phyloP scores from a whole-genome alignment of 2,329 filamentous ascomycete genomes.

The Pseudovirgaria hyperparasitica region DNA sequence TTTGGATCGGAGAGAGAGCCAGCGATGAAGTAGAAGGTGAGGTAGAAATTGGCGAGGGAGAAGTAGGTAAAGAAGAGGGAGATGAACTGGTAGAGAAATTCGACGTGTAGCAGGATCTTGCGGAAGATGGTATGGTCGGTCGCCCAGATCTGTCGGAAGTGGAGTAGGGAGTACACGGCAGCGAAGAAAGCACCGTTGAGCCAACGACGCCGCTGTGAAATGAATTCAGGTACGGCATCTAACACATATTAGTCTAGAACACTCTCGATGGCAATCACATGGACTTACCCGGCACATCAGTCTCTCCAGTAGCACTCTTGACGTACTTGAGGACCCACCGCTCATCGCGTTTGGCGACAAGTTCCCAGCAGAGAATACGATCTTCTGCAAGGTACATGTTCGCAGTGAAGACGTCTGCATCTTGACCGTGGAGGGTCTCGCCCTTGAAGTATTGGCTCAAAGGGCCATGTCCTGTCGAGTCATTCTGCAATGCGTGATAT shows the following conservation, averaged over 20 bases:
- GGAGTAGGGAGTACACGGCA: constrained; percentile 90
- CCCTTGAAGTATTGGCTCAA: constrained; percentile 99
- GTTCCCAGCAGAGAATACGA: constrained; percentile 83
- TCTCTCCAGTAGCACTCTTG: constrained; percentile 91
- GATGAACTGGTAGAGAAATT: constrained; percentile 91
- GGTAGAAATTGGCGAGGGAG: constrained; percentile 96
- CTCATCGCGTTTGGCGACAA: constrained; percentile 89
- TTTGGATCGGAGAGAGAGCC: constrained; percentile 69
- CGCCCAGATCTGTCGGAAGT: constrained; percentile 83
- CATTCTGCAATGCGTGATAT: constrained; percentile 92
- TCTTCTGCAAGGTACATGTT: constrained; percentile 93
- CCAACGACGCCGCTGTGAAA: constrained; percentile 92
- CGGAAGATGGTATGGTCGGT: constrained; percentile 85
- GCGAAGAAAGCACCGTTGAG: constrained; percentile 98
- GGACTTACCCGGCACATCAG: constrained; percentile 80
- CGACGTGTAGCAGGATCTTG: constrained; percentile 84
- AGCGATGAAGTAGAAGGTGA: constrained; percentile 96
- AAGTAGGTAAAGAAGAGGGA: constrained; percentile 94
- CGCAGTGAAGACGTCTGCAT: constrained; percentile 93
- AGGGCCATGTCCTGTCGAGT: constrained; percentile 87
- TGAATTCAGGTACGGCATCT: constrained; percentile 92
- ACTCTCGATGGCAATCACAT: not conserved
- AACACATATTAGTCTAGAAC: not conserved
- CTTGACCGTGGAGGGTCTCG: constrained; percentile 88
- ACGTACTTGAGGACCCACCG: constrained; percentile 98